Base-by-base conservation (phyloP, 371 early-diverging fungal species). In the Apophysomyces sp. region DNA sequence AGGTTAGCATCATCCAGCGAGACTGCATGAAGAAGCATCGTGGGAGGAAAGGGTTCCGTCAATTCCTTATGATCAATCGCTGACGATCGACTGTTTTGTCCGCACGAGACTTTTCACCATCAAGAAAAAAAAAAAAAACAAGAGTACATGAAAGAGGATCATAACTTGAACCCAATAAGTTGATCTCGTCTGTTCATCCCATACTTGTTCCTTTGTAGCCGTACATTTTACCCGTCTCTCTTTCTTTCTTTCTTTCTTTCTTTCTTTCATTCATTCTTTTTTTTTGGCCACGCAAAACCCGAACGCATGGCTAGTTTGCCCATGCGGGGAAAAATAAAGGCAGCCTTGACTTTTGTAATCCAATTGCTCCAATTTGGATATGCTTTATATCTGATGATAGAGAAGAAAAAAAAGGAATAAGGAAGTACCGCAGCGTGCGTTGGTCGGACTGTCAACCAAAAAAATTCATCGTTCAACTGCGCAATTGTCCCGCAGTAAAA, bases 211-310 rank as follows among this genome's bases (percentile, higher is more conserved):
- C 31, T 51, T 60, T 44, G 21, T 44, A 44, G 49, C 36, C 57
- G 60, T 32, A 26, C 34, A 32, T 32, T 51, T 52, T 28, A 52
- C 15, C 60, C 26, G 37, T 37, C n/a, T 52, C 24, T 59, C 30
- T 59, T 59, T 59, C 49, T 29, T 57, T 63, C n/a, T n/a, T n/a
- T n/a, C n/a, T n/a, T n/a, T n/a, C n/a, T n/a, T n/a, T n/a, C n/a
- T n/a, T n/a, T n/a, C n/a, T n/a, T n/a, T n/a, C n/a, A n/a, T n/a
- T n/a, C n/a, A n/a, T n/a, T n/a, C n/a, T 34, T 59, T 57, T 58
- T 68, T 68, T 65, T 36, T 55, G 72, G 72, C 68, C 72, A 65
- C 68, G 40, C 52, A 71, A 61, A 57, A 72, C 72, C 72, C 72
- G 69, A 72, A 63, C 72, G 69, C 62, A 72, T 30, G 34, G 40